Percentiles rank a stretch among this genome's conserved stretches.
Evolutionary conservation across 345 rosid species (phyloP).

Genomic region (Eucalyptus caleyi): DNA sequence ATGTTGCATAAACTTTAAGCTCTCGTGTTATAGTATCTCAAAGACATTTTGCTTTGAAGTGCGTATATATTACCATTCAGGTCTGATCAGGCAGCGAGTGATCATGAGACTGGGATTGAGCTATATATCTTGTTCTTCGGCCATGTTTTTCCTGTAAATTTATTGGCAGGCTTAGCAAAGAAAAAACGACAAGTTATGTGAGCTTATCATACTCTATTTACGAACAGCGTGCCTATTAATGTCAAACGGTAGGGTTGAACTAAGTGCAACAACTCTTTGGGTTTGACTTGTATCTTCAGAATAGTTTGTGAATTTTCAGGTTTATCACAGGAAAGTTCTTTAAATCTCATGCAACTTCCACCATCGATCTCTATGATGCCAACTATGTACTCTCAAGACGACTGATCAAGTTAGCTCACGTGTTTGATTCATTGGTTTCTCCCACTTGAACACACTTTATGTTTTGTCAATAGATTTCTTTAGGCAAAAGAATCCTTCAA

Average conservation of each 20-base stretch:
- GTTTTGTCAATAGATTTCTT: no score
- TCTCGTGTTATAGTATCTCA: not conserved
- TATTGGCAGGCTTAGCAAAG: not conserved
- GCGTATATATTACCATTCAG: not conserved
- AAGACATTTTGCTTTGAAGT: not conserved
- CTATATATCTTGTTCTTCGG: no score
- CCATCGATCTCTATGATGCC: not conserved
- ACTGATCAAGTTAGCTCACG: rapidly evolving
- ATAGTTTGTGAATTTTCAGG: no score
- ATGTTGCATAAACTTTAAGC: not conserved
- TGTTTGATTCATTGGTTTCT: not conserved
- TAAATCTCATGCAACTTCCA: not conserved
- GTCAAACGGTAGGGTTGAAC: no score
- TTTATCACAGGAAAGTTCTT: no score
- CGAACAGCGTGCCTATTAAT: no score
- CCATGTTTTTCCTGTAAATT: not conserved
- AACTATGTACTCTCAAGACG: not conserved
- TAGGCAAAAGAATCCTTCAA: no score
- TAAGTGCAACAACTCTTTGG: no score
- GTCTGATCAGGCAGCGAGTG: not conserved
- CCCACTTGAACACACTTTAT: not conserved
- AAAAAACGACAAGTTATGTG: not conserved
- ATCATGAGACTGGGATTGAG: not conserved
- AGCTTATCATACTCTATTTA: no score
- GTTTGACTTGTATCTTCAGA: no score